Conservation (phyloP, 805 yeast species). For the Saccharomyces mikatae region DNA sequence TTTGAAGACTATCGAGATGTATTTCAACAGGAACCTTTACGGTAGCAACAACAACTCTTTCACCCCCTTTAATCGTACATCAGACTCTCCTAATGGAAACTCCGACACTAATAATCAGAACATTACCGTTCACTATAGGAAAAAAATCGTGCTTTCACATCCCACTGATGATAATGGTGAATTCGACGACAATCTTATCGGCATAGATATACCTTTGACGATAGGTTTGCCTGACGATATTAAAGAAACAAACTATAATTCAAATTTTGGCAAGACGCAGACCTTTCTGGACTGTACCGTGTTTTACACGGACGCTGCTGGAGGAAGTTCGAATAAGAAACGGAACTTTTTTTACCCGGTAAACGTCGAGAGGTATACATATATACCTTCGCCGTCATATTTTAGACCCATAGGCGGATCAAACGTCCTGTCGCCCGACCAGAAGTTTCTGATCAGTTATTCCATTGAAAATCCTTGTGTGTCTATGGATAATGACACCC, state of each 20-base stretch:
- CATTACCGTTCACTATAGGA: conserved; percentile 27
- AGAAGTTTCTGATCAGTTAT: conserved; percentile 39
- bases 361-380: conserved; percentile 47
- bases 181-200: conserved; percentile 33
- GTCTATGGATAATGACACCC: conserved; percentile 45
- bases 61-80: conserved; percentile 9
- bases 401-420: conserved; percentile 43
- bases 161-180: conserved; percentile 16
- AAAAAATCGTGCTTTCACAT: conserved; percentile 20
- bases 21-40: conserved; percentile 20
- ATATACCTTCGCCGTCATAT: conserved; percentile 48
- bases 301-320: conserved; percentile 6
- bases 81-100: background rate
- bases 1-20: conserved; percentile 40
- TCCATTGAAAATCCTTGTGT: conserved; percentile 44
- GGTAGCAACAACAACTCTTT: conserved; percentile 29
- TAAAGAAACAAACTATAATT: conserved; percentile 43
- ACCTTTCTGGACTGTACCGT: conserved; percentile 37
- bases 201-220: conserved; percentile 52
- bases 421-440: conserved; percentile 39
- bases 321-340: conserved; percentile 1
- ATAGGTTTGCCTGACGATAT: conserved; percentile 49
- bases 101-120: conserved; percentile 11
- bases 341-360: conserved; percentile 31
- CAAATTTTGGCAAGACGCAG: conserved; percentile 40